Percentiles rank a stretch among this genome's conserved stretches.
These are phyloP conservation scores for Pistacia vera DNA, from an alignment of 345 rosid genomes.

Conservation along the genomic window DNA sequence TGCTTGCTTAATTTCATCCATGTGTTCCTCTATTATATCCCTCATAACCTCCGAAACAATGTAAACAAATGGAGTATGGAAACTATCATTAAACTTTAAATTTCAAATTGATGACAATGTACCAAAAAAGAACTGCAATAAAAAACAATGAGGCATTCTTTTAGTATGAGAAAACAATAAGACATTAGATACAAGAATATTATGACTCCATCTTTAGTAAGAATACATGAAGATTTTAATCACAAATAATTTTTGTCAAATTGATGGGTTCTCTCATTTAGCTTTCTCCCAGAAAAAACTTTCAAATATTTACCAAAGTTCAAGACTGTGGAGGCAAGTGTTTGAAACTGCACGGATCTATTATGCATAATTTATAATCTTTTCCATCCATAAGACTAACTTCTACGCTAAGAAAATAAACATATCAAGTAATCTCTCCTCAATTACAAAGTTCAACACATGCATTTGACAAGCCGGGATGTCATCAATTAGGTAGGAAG, in stretches of 20 bases:
- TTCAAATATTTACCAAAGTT: not conserved
- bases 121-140: not conserved
- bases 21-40: constrained; percentile 84
- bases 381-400: not conserved
- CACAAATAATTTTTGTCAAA: too few species aligned
- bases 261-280: not conserved
- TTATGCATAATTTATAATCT: not conserved
- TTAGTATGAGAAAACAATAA: not conserved
- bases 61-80: constrained; percentile 11
- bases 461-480: not conserved
- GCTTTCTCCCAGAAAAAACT: not conserved
- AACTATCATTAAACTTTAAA: not conserved
- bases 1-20: constrained; percentile 78
- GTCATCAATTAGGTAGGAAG: not conserved
- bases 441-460: not conserved
- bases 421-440: not conserved
- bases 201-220: too few species aligned
- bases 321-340: not conserved
- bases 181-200: not conserved
- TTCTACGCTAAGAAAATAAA: not conserved
- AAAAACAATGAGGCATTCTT: not conserved
- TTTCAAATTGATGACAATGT: not conserved
- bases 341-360: not conserved
- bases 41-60: constrained; percentile 57
- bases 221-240: not conserved